phyloP scores from a whole-genome alignment of 192 early-diverging fungal species.

The Geosiphon pyriformis region DNA sequence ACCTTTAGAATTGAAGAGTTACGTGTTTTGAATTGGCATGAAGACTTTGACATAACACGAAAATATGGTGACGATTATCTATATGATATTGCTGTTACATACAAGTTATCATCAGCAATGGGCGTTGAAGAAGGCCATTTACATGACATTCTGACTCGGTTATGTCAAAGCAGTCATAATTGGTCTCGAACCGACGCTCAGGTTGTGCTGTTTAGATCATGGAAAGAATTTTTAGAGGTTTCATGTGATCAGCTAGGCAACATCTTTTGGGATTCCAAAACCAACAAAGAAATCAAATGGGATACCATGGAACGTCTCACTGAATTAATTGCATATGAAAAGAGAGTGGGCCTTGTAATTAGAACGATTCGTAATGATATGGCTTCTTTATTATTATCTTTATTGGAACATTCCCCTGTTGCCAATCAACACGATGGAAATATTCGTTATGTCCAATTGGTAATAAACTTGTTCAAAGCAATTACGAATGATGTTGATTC shows the following conservation, averaged over 20 bases:
- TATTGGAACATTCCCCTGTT: conserved; percentile 7
- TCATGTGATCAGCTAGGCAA: conserved; percentile 16
- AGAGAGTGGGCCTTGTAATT: neutral
- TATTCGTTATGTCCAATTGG: conserved; percentile 9
- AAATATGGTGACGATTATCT: conserved; percentile 33
- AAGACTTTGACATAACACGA: conserved; percentile 23
- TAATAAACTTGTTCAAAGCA: conserved; percentile 6
- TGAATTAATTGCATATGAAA: conserved; percentile 15
- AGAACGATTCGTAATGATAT: conserved; percentile 16
- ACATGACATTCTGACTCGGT: neutral
- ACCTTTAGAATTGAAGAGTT: neutral
- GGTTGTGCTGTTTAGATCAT: conserved; percentile 30
- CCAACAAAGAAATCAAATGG: conserved; percentile 10
- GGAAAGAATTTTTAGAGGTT: conserved; percentile 29
- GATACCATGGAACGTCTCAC: neutral
- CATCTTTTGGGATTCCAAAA: conserved; percentile 9
- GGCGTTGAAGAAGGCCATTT: neutral
- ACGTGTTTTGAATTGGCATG: conserved; percentile 16
- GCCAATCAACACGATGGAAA: neutral
- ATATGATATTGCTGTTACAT: conserved; percentile 33
- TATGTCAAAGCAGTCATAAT: conserved; percentile 27
- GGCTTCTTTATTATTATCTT: conserved; percentile 4
- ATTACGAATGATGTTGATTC: conserved; percentile 15
- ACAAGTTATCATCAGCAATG: neutral
- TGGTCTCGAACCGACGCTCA: conserved; percentile 30